Conservation (phyloP, 768 basidiomycete species). For the Termitomyces heimii region DNA sequence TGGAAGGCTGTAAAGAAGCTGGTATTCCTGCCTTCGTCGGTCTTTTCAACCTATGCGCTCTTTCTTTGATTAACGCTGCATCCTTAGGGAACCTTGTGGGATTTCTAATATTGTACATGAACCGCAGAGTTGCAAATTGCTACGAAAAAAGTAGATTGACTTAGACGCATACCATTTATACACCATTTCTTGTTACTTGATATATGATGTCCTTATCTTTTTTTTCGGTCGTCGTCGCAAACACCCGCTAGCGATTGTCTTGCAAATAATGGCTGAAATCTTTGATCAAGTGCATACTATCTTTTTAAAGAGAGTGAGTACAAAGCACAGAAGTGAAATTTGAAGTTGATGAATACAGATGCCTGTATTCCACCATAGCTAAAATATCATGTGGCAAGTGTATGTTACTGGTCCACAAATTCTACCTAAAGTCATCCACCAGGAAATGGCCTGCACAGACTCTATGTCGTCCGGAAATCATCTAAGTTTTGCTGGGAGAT, state of each 20-base stretch:
- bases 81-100: constrained; percentile 61
- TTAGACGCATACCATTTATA: background rate
- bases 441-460: background rate
- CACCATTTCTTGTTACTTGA: background rate
- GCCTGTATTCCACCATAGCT: background rate
- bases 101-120: constrained; percentile 37
- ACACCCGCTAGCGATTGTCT: too few species aligned
- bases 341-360: too few species aligned
- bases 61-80: background rate
- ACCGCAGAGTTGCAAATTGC: background rate
- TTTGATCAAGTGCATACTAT: too few species aligned
- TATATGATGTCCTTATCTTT: background rate
- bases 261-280: too few species aligned
- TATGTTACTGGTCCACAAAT: background rate
- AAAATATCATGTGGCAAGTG: background rate
- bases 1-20: constrained; percentile 70
- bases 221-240: background rate
- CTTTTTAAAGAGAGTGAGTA: too few species aligned
- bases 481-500: too few species aligned
- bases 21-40: constrained; percentile 64
- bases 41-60: constrained; percentile 1
- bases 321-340: too few species aligned
- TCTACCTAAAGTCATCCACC: background rate
- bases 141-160: background rate
- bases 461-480: background rate